phyloP scores from a whole-genome alignment of 306 rosid genomes.

The Calophaca sinica region DNA sequence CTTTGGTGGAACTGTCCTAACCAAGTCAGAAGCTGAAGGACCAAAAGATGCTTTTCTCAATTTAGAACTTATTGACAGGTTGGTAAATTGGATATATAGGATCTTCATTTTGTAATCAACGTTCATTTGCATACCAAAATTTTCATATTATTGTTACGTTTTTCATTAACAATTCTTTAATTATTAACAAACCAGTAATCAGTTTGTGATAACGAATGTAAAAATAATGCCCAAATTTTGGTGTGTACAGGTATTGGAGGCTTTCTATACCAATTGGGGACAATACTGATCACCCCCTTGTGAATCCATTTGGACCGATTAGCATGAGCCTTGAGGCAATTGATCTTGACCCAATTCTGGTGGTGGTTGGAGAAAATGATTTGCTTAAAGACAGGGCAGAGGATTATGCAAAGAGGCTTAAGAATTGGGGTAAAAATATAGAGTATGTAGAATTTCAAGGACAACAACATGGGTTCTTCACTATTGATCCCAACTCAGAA shows the following conservation, averaged over 20 bases:
- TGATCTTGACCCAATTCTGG: slow-evolving; percentile 69
- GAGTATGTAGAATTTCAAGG: slow-evolving; percentile 79
- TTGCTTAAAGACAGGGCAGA: slow-evolving; percentile 72
- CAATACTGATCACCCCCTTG: slow-evolving; percentile 71
- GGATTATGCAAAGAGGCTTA: slow-evolving; percentile 69
- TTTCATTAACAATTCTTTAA: too few species aligned
- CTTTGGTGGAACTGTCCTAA: slow-evolving; percentile 68
- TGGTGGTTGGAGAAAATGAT: slow-evolving; percentile 70
- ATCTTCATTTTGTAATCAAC: neutral
- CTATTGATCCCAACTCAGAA: slow-evolving; percentile 69
- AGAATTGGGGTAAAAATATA: slow-evolving; percentile 65
- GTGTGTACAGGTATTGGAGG: slow-evolving; percentile 76
- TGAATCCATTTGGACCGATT: slow-evolving; percentile 75
- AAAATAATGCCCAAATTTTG: too few species aligned
- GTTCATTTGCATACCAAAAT: neutral
- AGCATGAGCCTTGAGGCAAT: slow-evolving; percentile 61
- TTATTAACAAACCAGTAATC: too few species aligned
- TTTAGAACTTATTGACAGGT: slow-evolving; percentile 85
- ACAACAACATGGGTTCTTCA: slow-evolving; percentile 85
- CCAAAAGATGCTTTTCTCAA: slow-evolving; percentile 83
- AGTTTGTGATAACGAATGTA: too few species aligned
- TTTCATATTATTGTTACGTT: too few species aligned
- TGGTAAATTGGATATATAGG: neutral
- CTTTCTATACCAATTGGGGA: slow-evolving; percentile 73
- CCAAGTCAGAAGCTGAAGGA: slow-evolving; percentile 73